These are phyloP conservation scores for Clonostachys byssicola DNA, from an alignment of 2,329 filamentous ascomycete species.

Conservation along the genomic window DNA sequence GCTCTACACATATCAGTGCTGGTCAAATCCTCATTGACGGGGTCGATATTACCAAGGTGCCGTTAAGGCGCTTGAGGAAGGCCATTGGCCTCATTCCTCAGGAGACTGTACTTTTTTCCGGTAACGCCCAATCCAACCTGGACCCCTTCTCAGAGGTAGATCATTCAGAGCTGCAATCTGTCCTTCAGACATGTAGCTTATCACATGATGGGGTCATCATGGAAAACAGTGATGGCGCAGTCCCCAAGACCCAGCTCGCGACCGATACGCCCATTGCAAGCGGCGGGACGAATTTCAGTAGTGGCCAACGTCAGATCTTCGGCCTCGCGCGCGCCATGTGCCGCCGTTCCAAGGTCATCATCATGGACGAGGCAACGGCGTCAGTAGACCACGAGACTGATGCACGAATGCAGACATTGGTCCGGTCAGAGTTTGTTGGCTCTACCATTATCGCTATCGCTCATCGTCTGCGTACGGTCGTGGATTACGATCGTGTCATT, in stretches of 20 bases:
- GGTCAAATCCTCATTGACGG: constrained; percentile 65
- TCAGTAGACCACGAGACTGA: constrained; percentile 70
- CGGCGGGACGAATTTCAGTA: constrained; percentile 62
- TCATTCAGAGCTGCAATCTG: constrained; percentile 60
- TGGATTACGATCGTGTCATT: constrained; percentile 57
- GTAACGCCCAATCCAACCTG: constrained; percentile 66
- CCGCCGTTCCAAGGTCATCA: constrained; percentile 1
- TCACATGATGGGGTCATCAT: neutral
- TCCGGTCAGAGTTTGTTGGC: constrained; percentile 59
- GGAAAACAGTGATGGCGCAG: too few species aligned
- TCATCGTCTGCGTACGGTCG: constrained; percentile 65
- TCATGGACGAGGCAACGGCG: constrained; percentile 61
- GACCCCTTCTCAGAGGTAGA: constrained; percentile 65
- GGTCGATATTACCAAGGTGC: constrained; percentile 63
- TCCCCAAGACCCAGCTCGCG: neutral
- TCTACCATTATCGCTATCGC: constrained; percentile 66
- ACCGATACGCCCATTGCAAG: constrained; percentile 41
- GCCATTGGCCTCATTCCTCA: constrained; percentile 64
- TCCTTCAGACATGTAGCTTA: constrained; percentile 57
- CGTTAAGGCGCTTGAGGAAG: constrained; percentile 59
- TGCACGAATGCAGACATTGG: constrained; percentile 61
- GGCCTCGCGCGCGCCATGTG: constrained; percentile 57
- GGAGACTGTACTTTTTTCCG: constrained; percentile 71
- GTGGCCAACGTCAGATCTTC: constrained; percentile 66
- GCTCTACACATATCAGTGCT: constrained; percentile 77